Base-by-base conservation (phyloP, 2,329 filamentous ascomycete genomes). In the Colletotrichum sp. region DNA sequence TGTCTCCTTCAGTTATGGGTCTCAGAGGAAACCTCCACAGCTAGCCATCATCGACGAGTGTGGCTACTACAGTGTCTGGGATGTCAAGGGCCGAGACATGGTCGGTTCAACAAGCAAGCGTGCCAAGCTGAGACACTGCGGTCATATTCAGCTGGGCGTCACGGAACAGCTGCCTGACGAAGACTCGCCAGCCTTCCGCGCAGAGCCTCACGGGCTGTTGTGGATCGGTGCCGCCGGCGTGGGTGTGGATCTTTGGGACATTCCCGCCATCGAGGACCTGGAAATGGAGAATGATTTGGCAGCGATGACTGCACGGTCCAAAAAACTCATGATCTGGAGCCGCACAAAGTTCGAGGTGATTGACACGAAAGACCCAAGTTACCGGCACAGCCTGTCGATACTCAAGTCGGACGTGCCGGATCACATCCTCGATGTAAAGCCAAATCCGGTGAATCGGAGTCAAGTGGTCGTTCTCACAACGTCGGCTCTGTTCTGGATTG, bases 11-110 rank as follows among this genome's bases (percentile, higher is more conserved):
- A 93, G 92, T 75, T 90, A 92, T 1, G 81, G 82, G 6, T 79
- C 78, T 7, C 76, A 73, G 21, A 79, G 83, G 72, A 76, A 89
- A 83, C 80, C 90, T 86, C 88, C 90, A 2, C 92, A 93, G 77
- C 83, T 95, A 66, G 92, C 87, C 18, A 85, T 95, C 31, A 85
- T 95, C 21, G 92, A 95, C 77, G 86, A 90, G 66, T 83, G 83
- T 38, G 93, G 93, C 2, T 86, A 84, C 71, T 96, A 93, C 94
- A 91, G 86, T 57, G 81, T 95, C 6, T 95, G 92, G 91, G 87
- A 93, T 74, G 83, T 93, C 29, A 76, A 78, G 15, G 84, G 83
- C 68, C 84, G 79, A 75, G 78, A 80, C 72, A 76, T 82, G 21
- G 78, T 81, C 13, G 79, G 81, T 27, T 81, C 82, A 24, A 83